Evolutionary conservation across 73 alveolate genomes (phyloP).

Genomic region (Urostyla sp.): DNA sequence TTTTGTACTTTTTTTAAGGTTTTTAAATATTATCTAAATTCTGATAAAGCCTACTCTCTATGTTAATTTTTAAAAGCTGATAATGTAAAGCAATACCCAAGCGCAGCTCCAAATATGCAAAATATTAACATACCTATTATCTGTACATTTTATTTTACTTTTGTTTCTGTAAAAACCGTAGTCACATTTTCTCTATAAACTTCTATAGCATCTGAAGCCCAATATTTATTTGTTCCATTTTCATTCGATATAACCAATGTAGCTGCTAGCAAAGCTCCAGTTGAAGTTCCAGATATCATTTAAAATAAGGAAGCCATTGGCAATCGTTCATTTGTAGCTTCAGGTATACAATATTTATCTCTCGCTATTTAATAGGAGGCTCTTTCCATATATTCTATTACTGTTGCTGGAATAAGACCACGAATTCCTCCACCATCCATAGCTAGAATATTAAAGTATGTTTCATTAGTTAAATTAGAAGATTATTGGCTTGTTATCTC

Average conservation of each 20-base stretch:
- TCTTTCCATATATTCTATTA: constrained; percentile 38
- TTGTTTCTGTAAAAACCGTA: constrained; percentile 1
- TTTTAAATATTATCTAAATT: no score
- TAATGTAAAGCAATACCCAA: no score
- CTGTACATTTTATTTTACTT: no score
- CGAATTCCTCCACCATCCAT: constrained; percentile 57
- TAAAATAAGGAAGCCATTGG: constrained; percentile 40
- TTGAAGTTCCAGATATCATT: constrained; percentile 44
- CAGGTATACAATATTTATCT: not conserved
- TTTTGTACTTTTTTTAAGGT: no score
- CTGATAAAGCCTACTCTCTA: no score
- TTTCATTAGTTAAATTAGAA: no score
- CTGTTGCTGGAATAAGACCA: constrained; percentile 31
- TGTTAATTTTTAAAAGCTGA: no score
- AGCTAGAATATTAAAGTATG: constrained; percentile 40
- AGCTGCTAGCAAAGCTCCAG: constrained; percentile 38
- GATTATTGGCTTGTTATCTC: no score
- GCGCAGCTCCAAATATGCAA: no score
- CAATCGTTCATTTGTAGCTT: not conserved
- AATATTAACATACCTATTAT: no score
- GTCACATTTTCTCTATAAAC: constrained; percentile 11
- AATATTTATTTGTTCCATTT: constrained; percentile 25
- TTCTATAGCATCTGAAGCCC: constrained; percentile 31
- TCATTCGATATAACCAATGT: constrained; percentile 4
- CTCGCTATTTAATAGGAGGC: constrained; percentile 24